These are phyloP conservation scores for Candida dendrica DNA, from an alignment of 805 yeast genomes.

Conservation along the genomic window DNA sequence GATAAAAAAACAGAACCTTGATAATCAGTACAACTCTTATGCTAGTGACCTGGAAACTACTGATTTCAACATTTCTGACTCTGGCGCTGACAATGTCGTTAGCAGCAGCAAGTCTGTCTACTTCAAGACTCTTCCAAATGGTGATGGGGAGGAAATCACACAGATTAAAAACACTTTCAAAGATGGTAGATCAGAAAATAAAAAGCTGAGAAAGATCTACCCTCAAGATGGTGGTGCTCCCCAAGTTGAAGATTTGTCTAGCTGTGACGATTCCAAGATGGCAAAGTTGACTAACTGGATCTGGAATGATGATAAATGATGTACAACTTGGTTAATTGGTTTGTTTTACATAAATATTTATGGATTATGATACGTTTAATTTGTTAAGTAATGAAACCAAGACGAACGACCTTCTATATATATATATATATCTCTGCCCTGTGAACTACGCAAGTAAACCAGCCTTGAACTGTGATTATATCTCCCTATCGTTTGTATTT, in stretches of 20 bases:
- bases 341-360: no score
- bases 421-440: no score
- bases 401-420: no score
- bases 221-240: conserved; percentile 33
- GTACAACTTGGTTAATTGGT: background rate
- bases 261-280: background rate
- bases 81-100: conserved; percentile 20
- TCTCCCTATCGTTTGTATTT: no score
- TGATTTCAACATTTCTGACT: conserved; percentile 9
- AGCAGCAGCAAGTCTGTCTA: conserved; percentile 32
- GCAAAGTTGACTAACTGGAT: conserved; percentile 12
- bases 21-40: conserved; percentile 8
- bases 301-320: conserved; percentile 10
- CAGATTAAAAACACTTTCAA: conserved; percentile 28
- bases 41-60: conserved; percentile 19
- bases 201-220: conserved; percentile 28
- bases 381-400: no score
- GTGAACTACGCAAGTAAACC: no score
- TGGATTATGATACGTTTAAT: no score
- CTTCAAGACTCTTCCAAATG: conserved; percentile 32
- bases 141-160: conserved; percentile 34
- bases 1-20: conserved; percentile 5
- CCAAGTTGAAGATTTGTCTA: conserved; percentile 17
- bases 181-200: conserved; percentile 35
- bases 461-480: no score